Conservation (phyloP, 306 rosid species). For the Quercus bicolor region DNA sequence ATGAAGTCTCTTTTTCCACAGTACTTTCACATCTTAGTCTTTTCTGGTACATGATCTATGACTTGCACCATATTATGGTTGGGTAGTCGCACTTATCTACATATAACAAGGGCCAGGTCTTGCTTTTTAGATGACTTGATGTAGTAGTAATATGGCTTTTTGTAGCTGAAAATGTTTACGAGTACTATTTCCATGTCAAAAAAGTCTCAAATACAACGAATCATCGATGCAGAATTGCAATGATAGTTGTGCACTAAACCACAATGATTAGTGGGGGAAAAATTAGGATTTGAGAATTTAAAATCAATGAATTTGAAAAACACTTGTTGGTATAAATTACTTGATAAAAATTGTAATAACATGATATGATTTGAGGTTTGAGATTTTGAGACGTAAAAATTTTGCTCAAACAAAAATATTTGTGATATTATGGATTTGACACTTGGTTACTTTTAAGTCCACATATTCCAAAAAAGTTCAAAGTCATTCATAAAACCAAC, state of each 20-base stretch:
- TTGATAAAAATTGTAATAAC: no score
- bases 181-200: constrained; percentile 14
- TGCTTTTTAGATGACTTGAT: constrained; percentile 28
- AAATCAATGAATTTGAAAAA: no score
- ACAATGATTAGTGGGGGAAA: no score
- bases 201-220: not conserved
- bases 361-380: no score
- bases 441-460: no score
- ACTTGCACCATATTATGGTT: constrained; percentile 38
- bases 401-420: no score
- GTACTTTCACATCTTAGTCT: constrained; percentile 8
- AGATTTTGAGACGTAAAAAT: no score
- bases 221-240: no score
- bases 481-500: not conserved
- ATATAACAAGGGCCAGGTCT: constrained; percentile 34
- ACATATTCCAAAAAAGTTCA: not conserved
- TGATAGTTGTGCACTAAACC: no score
- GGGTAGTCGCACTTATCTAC: constrained; percentile 42
- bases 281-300: no score
- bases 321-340: no score
- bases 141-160: not conserved
- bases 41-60: constrained; percentile 22
- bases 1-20: constrained; percentile 13
- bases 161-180: constrained; percentile 10
- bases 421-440: no score